Evolutionary conservation across 2,329 filamentous ascomycete species (phyloP).

Genomic region (Akanthomyces lecanii): DNA sequence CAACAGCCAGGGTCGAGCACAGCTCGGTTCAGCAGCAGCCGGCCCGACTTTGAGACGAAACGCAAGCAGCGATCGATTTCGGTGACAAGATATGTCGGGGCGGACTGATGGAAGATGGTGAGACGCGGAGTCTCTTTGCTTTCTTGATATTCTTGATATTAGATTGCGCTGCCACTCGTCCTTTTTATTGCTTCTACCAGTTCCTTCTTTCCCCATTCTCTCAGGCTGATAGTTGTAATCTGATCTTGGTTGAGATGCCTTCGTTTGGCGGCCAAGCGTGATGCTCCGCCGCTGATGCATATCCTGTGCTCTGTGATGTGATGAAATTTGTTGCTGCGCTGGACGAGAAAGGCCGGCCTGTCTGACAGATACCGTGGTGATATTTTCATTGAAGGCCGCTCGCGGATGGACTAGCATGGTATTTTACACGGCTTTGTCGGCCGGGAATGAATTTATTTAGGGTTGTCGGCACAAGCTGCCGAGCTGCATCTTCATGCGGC

Average conservation of each 20-base stretch:
- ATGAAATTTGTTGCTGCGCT: neutral
- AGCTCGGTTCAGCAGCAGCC: neutral
- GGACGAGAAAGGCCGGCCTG: neutral
- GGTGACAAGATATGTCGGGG: conserved; percentile 14
- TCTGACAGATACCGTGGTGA: too few species aligned
- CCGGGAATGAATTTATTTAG: too few species aligned
- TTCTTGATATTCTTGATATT: conserved; percentile 6
- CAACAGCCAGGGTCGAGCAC: neutral
- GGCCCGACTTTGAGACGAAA: conserved; percentile 13
- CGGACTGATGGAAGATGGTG: neutral
- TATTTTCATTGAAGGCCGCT: too few species aligned
- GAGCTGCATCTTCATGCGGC: too few species aligned
- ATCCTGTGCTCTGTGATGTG: neutral
- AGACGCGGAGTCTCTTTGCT: neutral
- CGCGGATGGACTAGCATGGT: too few species aligned
- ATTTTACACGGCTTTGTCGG: too few species aligned
- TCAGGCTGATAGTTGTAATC: conserved; percentile 13
- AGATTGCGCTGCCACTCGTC: neutral
- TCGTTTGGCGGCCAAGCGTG: neutral
- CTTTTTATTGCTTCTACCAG: neutral
- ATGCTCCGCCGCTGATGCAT: neutral
- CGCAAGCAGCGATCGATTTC: conserved; percentile 10
- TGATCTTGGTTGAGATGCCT: conserved; percentile 6
- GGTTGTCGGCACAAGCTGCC: too few species aligned
- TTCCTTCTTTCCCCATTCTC: neutral